phyloP scores from a whole-genome alignment of 1,139 yeast species.

The Blastobotrys ciferrii region DNA sequence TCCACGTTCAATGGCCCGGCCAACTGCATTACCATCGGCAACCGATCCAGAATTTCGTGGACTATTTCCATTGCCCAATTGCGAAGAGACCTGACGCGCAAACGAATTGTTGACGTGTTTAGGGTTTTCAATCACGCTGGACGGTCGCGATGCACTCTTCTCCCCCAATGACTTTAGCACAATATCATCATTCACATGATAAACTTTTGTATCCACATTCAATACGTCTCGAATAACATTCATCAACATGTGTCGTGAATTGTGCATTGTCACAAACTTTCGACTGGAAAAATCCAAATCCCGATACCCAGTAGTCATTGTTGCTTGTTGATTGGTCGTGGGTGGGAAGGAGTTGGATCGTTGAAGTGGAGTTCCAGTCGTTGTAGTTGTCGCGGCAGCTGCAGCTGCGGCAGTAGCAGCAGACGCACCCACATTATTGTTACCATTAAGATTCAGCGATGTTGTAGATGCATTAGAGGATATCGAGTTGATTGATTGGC shows the following conservation, averaged over 20 bases:
- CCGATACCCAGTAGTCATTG: conserved; percentile 37
- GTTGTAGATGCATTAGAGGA: conserved; percentile 15
- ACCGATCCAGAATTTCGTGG: conserved; percentile 16
- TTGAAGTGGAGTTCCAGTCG: conserved; percentile 21
- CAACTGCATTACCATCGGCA: conserved; percentile 17
- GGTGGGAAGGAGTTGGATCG: conserved; percentile 41
- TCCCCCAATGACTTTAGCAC: conserved; percentile 52
- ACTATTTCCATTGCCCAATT: conserved; percentile 20
- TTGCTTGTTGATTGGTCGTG: conserved; percentile 25
- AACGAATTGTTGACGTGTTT: conserved; percentile 41
- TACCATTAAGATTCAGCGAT: conserved; percentile 8
- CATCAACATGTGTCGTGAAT: conserved; percentile 48
- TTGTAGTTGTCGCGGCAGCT: background rate
- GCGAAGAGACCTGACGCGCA: conserved; percentile 36
- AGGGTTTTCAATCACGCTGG: conserved; percentile 49
- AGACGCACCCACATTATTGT: conserved; percentile 1
- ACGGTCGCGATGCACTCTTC: conserved; percentile 42
- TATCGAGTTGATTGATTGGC: conserved; percentile 10
- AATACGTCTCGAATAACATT: conserved; percentile 58
- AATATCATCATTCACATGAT: conserved; percentile 51
- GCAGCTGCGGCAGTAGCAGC: conserved; percentile 4
- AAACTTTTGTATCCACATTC: conserved; percentile 54
- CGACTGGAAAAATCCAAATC: conserved; percentile 39
- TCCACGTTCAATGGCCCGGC: conserved; percentile 17
- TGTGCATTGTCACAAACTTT: conserved; percentile 39